A percentile compares a stretch with the other conserved stretches of the same genome.
These are phyloP conservation scores for Diaporthe caulivora DNA, from an alignment of 2,329 filamentous ascomycete genomes.

Conservation along the genomic window DNA sequence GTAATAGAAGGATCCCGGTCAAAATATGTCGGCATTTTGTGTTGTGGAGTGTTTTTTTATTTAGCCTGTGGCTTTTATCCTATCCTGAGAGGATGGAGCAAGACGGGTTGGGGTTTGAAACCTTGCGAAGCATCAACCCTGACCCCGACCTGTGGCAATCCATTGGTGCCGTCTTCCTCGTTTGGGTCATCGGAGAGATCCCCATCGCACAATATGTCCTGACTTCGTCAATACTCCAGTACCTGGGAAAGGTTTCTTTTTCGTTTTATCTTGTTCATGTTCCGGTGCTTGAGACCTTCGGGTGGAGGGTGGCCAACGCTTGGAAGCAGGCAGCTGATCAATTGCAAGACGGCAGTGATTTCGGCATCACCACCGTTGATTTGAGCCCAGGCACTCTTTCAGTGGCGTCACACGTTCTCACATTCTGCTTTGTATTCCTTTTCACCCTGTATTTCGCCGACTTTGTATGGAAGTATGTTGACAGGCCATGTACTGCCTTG, in stretches of 20 bases:
- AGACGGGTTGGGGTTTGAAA: background rate
- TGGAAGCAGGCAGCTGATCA: background rate
- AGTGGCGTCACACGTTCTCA: background rate
- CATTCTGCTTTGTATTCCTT: background rate
- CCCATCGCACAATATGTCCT: background rate
- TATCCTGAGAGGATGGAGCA: background rate
- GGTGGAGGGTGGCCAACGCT: background rate
- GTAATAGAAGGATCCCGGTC: background rate
- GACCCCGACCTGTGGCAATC: background rate
- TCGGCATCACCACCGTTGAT: background rate
- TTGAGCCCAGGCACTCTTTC: background rate
- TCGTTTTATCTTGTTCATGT: background rate
- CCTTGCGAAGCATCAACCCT: background rate
- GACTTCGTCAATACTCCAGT: background rate
- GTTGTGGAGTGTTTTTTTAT: background rate
- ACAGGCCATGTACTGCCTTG: background rate
- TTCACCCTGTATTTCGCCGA: background rate
- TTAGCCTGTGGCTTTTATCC: background rate
- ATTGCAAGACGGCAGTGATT: background rate
- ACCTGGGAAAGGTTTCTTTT: background rate
- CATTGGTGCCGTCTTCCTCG: background rate
- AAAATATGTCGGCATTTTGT: background rate
- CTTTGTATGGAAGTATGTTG: background rate
- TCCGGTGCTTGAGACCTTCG: background rate
- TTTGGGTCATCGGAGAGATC: background rate